Evolutionary conservation across 2,329 filamentous ascomycete species (phyloP), one percentile per base, ranked within the genome.

Genomic region (Myriosclerotinia duriaeana): DNA sequence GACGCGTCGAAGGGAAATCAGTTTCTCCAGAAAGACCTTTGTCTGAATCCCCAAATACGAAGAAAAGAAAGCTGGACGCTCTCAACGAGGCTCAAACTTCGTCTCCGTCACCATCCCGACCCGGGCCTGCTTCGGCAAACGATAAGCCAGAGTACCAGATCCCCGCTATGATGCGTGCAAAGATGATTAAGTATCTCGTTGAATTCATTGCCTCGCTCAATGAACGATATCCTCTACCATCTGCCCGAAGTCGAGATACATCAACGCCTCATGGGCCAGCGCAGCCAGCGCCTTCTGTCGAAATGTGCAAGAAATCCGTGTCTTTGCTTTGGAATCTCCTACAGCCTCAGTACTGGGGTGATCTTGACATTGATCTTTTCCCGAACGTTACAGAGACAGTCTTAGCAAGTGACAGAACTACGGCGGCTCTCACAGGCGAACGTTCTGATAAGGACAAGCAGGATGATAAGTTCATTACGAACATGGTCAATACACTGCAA

Each of bases 121-220:
- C 64, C 72, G 70, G 8, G 67, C 53, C 70, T 26, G 69, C 72
- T 22, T 77, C 76, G 46, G 78, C 80, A 53, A 78, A 80, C 14
- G 87, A 88, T 59, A 83, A 83, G 68, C 78, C 80, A 0, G 90
- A 93, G 66, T 93, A 91, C 71, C 82, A 85, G 69, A 88, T 94
- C 36, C 86, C 90, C 11, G 76, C 84, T 0, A 77, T 85, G 1
- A 87, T 90, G 64, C 87, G 93, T 26, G 85, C 88, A 53, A 89
- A 92, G 77, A 89, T 99, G 81, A 85, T 97, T 58, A 97, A 97
- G 78, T 99, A 98, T 75, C 85, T 99, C 42, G 91, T 98, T 40
- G 91, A 95, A 68, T 98, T 98, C 78, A 97, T 98, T 72, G 93
- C 93, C 1, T 90, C 92, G 61, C 83, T 97, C 30, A 89, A 90